Evolutionary conservation across 2,329 filamentous ascomycete genomes (phyloP).

Genomic region (Pyricularia pennisetigena): DNA sequence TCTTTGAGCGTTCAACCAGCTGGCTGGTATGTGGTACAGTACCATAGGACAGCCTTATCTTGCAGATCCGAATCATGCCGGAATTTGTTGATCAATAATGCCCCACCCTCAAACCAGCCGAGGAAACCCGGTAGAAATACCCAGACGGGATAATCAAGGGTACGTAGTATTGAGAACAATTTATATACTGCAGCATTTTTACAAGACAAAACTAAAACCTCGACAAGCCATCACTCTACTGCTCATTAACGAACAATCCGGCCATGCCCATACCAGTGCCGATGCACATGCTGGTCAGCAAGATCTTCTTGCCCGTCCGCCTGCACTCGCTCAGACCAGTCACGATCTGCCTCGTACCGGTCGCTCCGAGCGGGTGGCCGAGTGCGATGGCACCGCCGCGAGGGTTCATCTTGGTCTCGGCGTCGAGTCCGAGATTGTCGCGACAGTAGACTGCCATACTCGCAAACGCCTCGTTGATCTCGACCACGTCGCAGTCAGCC

Average conservation of each 20-base stretch:
- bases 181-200: neutral
- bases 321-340: slow-evolving; percentile 81
- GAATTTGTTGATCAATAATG: no score
- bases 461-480: slow-evolving; percentile 96
- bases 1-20: neutral
- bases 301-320: slow-evolving; percentile 78
- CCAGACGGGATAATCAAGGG: neutral
- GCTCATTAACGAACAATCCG: slow-evolving; percentile 4
- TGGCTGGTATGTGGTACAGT: neutral
- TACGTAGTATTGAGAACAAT: neutral
- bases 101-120: no score
- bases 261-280: slow-evolving; percentile 41
- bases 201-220: neutral
- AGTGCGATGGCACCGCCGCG: slow-evolving; percentile 75
- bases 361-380: slow-evolving; percentile 73
- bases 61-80: neutral
- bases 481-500: slow-evolving; percentile 78
- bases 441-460: slow-evolving; percentile 96
- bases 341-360: slow-evolving; percentile 72
- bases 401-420: slow-evolving; percentile 66
- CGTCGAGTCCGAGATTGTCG: slow-evolving; percentile 57
- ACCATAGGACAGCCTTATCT: neutral
- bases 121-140: no score
- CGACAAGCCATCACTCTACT: neutral
- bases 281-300: slow-evolving; percentile 87